Base-by-base conservation (phyloP, 1,284 basidiomycete genomes). In the Malassezia globosa region DNA sequence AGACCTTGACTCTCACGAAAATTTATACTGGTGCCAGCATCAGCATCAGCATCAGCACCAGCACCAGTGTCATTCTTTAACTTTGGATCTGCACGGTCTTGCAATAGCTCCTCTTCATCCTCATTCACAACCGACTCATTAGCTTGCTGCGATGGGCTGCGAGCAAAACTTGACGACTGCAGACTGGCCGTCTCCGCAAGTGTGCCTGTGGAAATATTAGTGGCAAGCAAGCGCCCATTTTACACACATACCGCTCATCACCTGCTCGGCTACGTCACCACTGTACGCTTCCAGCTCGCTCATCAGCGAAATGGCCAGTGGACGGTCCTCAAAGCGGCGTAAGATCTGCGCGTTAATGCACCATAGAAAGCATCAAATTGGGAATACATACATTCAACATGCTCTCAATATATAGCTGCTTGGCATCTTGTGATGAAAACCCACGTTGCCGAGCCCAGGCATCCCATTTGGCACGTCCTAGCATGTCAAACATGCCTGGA, bases 401-500 rank as follows among this genome's bases (percentile, higher is more conserved):
- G 13, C 85, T 84, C 55, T 87, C 84, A 3, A 92, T 85, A 73
- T 95, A 95, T 33, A 83, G 73, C 78, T 81, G 83, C 74, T 89
- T 94, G 1, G 89, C 88, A 67, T 90, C 85, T 50, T 78, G 79
- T 24, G 79, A 70, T 49, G 82, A 79, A 27, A 89, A 69, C 55
- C 89, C 87, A 59, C 82, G 83, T 66, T 90, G 85, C 66, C 87
- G 89, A 38, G 83, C 81, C 89, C 89, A 95, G 25, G 87, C 87
- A 74, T 92, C 88, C 89, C 89, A 95, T 75, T 95, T 95, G 16
- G 90, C 89, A 58, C 89, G 78, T 26, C 87, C 87, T 11, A 95
- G 76, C 81, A 94, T 84, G 70, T 96, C 87, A 76, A 83, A 86
- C 31, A 92, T 81, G 13, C 82, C 83, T n/a, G 88, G 88, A 34